Conservation (phyloP, 2,329 filamentous ascomycete species). For the Pseudogymnoascus sp. region DNA sequence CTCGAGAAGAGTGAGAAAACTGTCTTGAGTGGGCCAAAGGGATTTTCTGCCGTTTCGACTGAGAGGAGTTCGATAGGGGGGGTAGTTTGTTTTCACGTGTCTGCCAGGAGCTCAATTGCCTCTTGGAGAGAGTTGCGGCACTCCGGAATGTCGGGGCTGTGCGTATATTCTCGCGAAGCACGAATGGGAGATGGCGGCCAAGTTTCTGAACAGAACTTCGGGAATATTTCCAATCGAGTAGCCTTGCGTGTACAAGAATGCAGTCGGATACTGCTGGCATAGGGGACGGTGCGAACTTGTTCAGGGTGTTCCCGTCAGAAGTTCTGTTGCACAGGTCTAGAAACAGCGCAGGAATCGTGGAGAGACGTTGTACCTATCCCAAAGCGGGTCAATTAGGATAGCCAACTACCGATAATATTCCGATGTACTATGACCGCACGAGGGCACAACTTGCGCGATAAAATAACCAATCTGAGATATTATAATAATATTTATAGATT, state of each 20-base stretch:
- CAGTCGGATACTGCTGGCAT: neutral
- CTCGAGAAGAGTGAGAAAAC: neutral
- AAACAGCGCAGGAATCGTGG: neutral
- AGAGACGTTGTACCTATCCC: neutral
- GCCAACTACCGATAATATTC: neutral
- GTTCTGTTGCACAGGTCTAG: neutral
- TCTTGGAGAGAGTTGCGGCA: neutral
- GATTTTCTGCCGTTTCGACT: neutral
- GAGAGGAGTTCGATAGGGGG: neutral
- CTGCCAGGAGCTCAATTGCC: neutral
- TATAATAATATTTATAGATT: neutral
- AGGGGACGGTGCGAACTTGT: neutral
- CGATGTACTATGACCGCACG: neutral
- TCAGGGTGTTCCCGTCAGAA: neutral
- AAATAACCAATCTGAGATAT: neutral
- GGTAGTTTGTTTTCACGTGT: constrained; percentile 3
- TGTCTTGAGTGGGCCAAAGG: neutral
- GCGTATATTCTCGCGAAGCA: neutral
- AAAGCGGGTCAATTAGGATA: neutral
- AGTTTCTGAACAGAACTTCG: neutral
- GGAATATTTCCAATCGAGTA: neutral
- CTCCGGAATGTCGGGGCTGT: neutral
- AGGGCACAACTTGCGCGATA: neutral
- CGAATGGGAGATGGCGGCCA: neutral
- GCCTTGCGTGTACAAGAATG: neutral